phyloP scores from a whole-genome alignment of 1,284 basidiomycete genomes.

The Leccinum ponderosum region DNA sequence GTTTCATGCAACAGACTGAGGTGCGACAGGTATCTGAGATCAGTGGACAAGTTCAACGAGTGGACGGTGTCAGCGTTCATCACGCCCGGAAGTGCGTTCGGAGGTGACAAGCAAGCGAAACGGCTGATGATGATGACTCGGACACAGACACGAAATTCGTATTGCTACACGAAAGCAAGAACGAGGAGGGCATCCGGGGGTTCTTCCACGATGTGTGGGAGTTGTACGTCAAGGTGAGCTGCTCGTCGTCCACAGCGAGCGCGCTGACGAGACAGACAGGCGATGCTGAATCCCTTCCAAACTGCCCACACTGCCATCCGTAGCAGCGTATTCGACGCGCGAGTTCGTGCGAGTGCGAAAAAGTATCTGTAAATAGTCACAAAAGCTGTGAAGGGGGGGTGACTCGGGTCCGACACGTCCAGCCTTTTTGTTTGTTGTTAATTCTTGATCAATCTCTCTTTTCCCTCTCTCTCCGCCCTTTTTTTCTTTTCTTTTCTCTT shows the following conservation, averaged over 20 bases:
- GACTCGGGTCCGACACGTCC: conserved; percentile 15
- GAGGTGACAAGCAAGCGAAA: background rate
- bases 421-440: conserved; percentile 18
- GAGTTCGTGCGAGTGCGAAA: conserved; percentile 85
- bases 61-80: conserved; percentile 96
- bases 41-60: conserved; percentile 94
- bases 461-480: background rate
- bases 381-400: conserved; percentile 17
- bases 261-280: conserved; percentile 46
- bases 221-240: conserved; percentile 83
- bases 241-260: background rate
- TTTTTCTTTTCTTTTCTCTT: conserved; percentile 4
- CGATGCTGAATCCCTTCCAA: conserved; percentile 90
- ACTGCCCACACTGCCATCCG: conserved; percentile 83
- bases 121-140: conserved; percentile 7
- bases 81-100: conserved; percentile 82
- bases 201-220: conserved; percentile 97
- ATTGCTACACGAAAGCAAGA: conserved; percentile 89
- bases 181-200: conserved; percentile 89
- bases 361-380: conserved; percentile 56
- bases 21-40: conserved; percentile 80
- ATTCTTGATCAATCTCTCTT: background rate
- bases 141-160: conserved; percentile 85
- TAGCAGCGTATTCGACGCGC: conserved; percentile 77
- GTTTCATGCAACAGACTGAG: conserved; percentile 12